phyloP scores from a whole-genome alignment of 371 early-diverging fungal species.

The Mortierella sp. region DNA sequence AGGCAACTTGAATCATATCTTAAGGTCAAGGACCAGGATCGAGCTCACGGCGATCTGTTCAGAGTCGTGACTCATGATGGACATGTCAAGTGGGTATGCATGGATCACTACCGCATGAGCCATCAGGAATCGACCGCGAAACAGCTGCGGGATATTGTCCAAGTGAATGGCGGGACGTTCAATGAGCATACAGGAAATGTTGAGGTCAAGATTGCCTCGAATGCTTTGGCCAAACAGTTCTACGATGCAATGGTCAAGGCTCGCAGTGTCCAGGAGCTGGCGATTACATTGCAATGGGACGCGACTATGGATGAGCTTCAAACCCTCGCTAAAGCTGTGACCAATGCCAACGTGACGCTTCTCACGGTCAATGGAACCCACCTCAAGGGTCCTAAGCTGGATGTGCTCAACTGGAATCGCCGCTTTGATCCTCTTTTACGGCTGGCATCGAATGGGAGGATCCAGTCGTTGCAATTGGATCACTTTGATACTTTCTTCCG shows the following conservation, averaged over 20 bases:
- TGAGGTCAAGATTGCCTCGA: not conserved
- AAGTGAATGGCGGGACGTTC: not conserved
- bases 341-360: not conserved
- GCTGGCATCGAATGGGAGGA: not conserved
- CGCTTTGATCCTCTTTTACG: slow-evolving; percentile 5
- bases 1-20: not conserved
- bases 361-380: not conserved
- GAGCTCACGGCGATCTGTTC: slow-evolving; percentile 6
- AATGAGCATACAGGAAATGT: not conserved
- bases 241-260: slow-evolving; percentile 4
- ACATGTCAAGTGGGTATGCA: slow-evolving; percentile 19
- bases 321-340: not conserved
- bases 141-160: slow-evolving; percentile 6
- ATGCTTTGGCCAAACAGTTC: slow-evolving; percentile 3
- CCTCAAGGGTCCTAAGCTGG: slow-evolving; percentile 4
- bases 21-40: not conserved
- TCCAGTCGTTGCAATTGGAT: not conserved
- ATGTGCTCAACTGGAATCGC: slow-evolving; percentile 5
- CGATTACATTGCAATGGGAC: slow-evolving; percentile 10
- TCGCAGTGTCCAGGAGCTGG: not conserved
- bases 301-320: slow-evolving; percentile 10
- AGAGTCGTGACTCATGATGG: slow-evolving; percentile 1
- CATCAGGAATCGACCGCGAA: not conserved
- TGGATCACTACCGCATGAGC: slow-evolving; percentile 7
- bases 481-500: not conserved